Conservation (phyloP, 495 filamentous ascomycete species). For the Aspergillus baeticus region DNA sequence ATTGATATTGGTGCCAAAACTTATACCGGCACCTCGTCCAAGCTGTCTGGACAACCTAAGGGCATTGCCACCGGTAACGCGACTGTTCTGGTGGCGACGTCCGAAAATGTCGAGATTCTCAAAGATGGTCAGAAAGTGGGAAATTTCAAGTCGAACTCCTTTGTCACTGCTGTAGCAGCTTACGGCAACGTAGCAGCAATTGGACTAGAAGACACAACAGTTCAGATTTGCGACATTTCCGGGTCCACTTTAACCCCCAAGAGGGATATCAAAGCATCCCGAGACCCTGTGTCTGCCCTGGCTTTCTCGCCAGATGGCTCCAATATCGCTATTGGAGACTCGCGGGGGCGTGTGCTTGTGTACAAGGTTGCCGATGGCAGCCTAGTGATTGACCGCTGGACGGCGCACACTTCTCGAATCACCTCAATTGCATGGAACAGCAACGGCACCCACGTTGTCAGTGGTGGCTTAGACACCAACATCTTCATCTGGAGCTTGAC, state of each 20-base stretch:
- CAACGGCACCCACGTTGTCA: slow-evolving; percentile 72
- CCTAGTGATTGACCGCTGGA: slow-evolving; percentile 69
- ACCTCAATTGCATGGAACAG: slow-evolving; percentile 80
- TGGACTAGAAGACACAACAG: slow-evolving; percentile 66
- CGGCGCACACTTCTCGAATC: slow-evolving; percentile 85
- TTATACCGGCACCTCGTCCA: slow-evolving; percentile 53
- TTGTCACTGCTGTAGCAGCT: slow-evolving; percentile 72
- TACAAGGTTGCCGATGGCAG: slow-evolving; percentile 55
- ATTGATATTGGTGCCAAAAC: slow-evolving; percentile 61
- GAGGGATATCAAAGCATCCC: slow-evolving; percentile 39
- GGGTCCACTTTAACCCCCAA: slow-evolving; percentile 46
- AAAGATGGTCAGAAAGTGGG: slow-evolving; percentile 55
- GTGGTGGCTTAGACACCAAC: slow-evolving; percentile 84
- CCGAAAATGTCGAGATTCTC: slow-evolving; percentile 62
- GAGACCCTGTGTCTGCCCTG: slow-evolving; percentile 51
- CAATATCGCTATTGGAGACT: slow-evolving; percentile 76
- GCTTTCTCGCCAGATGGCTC: slow-evolving; percentile 75
- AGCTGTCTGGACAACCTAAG: slow-evolving; percentile 62
- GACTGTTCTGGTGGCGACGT: slow-evolving; percentile 62
- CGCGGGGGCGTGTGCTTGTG: slow-evolving; percentile 80
- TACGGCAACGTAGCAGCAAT: slow-evolving; percentile 66
- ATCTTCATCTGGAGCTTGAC: slow-evolving; percentile 88
- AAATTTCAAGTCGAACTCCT: slow-evolving; percentile 60
- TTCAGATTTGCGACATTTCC: slow-evolving; percentile 69
- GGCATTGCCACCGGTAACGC: slow-evolving; percentile 46